Evolutionary conservation across 129 eudicot species (phyloP), one percentile per base, ranked within the genome.

Genomic region (Flaveria linearis): DNA sequence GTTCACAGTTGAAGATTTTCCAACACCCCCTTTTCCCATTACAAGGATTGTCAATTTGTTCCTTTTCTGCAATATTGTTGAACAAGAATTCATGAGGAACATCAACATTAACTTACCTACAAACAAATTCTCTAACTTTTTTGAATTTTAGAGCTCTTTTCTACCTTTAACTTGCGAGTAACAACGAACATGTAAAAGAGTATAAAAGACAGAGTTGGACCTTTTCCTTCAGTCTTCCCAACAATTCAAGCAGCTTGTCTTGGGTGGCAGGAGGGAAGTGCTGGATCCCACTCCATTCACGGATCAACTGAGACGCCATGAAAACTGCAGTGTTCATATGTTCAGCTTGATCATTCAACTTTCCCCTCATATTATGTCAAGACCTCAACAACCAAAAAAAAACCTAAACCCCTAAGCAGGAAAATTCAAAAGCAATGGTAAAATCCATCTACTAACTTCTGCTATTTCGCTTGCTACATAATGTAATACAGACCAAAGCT

Each of bases 1-100:
- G 83, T 92, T 92, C 78, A 92, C 87, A 26, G 92, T 88, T 0
- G 95, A 92, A 75, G 98, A 90, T 79, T 92, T 92, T 42, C 96
- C 98, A 75, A 92, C 98, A 13, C 98, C 98, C 2, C 95, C 87
- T 88, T 92, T 92, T 55, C 96, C 98, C 96, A 90, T 84, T 47
- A 90, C 96, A 51, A 92, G 91, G 67, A 92, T 86, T 1, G 98
- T 92, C 84, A 92, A 76, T 14, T 86, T 86, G 81, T 67, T 77
- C 72, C 80, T 92, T 79, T 88, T 75, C 96, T 92, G 80, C 73
- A 81, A 58, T 17, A 69, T 71, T 68, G 18, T 23, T 45, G 74
- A 60, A 47, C 76, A 53, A 28, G 47, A 73, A 28, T 12, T 25
- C 15, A 30, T 22, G 68, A 45, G 55, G 1, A 11, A 20, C 25